These are phyloP conservation scores for Tuber umbilicatum DNA, from an alignment of 495 filamentous ascomycete genomes.

Conservation along the genomic window DNA sequence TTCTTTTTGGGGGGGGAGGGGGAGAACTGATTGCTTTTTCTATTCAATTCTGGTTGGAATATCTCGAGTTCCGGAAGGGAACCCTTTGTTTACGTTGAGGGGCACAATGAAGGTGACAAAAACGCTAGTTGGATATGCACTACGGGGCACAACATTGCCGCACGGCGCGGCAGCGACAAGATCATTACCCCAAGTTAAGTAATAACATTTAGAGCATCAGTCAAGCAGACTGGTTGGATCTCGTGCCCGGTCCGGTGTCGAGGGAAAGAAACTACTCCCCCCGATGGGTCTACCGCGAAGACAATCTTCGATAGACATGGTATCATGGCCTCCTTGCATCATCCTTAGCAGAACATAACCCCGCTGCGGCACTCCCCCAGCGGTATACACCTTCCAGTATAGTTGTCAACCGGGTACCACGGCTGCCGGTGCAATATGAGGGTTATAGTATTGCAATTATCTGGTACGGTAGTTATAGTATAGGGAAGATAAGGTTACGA, in stretches of 20 bases:
- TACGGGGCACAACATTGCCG: background rate
- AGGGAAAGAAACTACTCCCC: background rate
- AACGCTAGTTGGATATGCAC: background rate
- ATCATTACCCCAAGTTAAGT: background rate
- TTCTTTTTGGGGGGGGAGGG: background rate
- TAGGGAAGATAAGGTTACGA: background rate
- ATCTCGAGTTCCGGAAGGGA: background rate
- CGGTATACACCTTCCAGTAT: background rate
- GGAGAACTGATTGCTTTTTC: background rate
- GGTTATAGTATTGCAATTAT: background rate
- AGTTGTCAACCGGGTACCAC: background rate
- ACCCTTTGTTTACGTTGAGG: background rate
- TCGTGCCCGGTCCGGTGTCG: background rate
- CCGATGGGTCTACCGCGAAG: background rate
- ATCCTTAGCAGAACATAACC: background rate
- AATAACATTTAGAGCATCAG: background rate
- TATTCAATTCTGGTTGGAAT: background rate
- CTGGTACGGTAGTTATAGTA: background rate
- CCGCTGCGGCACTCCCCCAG: background rate
- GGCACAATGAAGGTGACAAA: background rate
- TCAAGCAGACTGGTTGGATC: background rate
- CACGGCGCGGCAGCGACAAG: background rate
- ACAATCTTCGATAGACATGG: background rate
- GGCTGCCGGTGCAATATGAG: background rate
- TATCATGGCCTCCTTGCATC: background rate